Evolutionary conservation across 345 rosid genomes (phyloP).

Genomic region (Citrus australasica): DNA sequence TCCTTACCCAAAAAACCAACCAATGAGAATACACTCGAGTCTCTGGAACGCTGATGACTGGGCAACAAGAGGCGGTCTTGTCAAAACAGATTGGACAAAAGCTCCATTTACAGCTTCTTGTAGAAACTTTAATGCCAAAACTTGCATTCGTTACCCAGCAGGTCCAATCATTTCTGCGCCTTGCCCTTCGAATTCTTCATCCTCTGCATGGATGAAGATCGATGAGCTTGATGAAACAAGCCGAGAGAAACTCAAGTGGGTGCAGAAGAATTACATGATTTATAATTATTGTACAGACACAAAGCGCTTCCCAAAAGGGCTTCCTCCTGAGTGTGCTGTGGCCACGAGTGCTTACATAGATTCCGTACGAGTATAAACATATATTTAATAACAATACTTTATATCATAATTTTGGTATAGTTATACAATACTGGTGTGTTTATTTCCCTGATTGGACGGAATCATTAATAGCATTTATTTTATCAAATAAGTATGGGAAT

Average conservation of each 20-base stretch:
- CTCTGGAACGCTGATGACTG: slow-evolving; percentile 72
- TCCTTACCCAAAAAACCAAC: slow-evolving; percentile 49
- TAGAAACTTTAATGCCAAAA: slow-evolving; percentile 5
- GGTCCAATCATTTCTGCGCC: neutral
- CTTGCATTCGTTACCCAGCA: slow-evolving; percentile 3
- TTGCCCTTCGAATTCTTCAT: slow-evolving; percentile 2
- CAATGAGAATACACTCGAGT: slow-evolving; percentile 58
- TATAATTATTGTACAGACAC: slow-evolving; percentile 34
- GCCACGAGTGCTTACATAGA: neutral
- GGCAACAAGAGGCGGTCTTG: slow-evolving; percentile 63
- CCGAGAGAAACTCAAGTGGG: slow-evolving; percentile 43
- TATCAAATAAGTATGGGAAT: no score
- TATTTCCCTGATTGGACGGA: no score
- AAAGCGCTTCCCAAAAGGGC: slow-evolving; percentile 26
- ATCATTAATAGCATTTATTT: no score
- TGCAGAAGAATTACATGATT: slow-evolving; percentile 39
- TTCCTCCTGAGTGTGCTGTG: slow-evolving; percentile 24
- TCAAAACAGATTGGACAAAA: slow-evolving; percentile 53
- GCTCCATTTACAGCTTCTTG: slow-evolving; percentile 36
- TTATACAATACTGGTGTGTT: neutral
- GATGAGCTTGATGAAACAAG: slow-evolving; percentile 34
- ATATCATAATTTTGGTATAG: neutral
- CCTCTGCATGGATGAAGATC: slow-evolving; percentile 31
- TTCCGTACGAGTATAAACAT: neutral
- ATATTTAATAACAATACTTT: neutral